phyloP scores from a whole-genome alignment of 208 protist genomes.

The Trypanosoma melophagium region DNA sequence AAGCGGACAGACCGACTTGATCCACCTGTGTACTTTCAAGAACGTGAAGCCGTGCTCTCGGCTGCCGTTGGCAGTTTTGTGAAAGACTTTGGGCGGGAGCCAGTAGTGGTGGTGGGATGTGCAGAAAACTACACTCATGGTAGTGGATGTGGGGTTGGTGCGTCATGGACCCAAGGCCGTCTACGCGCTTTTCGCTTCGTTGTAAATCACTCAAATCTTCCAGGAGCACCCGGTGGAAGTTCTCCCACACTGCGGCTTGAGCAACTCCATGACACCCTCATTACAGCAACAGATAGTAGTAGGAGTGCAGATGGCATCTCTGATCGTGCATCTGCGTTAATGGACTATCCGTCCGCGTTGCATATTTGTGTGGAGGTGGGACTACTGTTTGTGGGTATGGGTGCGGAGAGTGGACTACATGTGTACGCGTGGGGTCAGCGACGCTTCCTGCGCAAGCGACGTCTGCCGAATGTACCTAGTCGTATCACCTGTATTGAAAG shows the following conservation, averaged over 20 bases:
- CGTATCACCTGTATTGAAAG: slow-evolving; percentile 80
- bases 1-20: slow-evolving; percentile 47
- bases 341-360: slow-evolving; percentile 71
- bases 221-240: neutral
- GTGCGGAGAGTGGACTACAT: slow-evolving; percentile 57
- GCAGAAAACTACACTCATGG: slow-evolving; percentile 73
- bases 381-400: slow-evolving; percentile 76
- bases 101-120: slow-evolving; percentile 62
- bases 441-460: slow-evolving; percentile 65
- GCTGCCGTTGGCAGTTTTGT: slow-evolving; percentile 67
- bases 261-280: slow-evolving; percentile 62
- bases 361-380: slow-evolving; percentile 75
- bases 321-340: slow-evolving; percentile 9
- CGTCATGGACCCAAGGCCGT: slow-evolving; percentile 57
- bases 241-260: slow-evolving; percentile 44
- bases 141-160: slow-evolving; percentile 42
- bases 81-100: slow-evolving; percentile 69
- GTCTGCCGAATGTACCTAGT: slow-evolving; percentile 57
- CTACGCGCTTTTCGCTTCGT: slow-evolving; percentile 71
- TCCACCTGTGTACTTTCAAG: slow-evolving; percentile 63
- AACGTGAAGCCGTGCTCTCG: slow-evolving; percentile 62
- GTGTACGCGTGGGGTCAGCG: slow-evolving; percentile 72
- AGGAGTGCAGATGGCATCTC: neutral
- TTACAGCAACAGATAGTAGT: slow-evolving; percentile 21
- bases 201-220: slow-evolving; percentile 7